These are phyloP conservation scores for Plicaturopsis crispa DNA, from an alignment of 768 basidiomycete species.

Conservation along the genomic window DNA sequence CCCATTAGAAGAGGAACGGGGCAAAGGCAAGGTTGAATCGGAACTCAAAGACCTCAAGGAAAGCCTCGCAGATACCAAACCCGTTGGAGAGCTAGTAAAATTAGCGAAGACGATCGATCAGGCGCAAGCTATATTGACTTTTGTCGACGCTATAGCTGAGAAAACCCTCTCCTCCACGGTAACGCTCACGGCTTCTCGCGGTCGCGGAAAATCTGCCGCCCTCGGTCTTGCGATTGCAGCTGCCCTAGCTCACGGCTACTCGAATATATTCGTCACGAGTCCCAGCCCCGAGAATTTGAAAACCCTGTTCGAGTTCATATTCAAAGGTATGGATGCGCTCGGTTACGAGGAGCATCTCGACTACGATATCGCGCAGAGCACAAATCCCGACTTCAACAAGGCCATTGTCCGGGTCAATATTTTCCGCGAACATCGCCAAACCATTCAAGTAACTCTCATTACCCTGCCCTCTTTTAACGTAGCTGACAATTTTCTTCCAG, in stretches of 20 bases:
- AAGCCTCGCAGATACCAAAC: constrained; percentile 68
- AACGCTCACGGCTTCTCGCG: constrained; percentile 89
- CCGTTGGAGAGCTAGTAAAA: constrained; percentile 82
- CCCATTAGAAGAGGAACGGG: constrained; percentile 44
- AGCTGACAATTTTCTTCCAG: constrained; percentile 32
- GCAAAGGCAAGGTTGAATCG: constrained; percentile 43
- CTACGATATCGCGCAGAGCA: constrained; percentile 93
- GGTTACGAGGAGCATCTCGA: constrained; percentile 98
- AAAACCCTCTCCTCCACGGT: constrained; percentile 94
- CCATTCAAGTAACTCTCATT: constrained; percentile 65
- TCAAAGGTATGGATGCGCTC: constrained; percentile 90
- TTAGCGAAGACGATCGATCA: constrained; percentile 92
- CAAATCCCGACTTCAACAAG: constrained; percentile 91
- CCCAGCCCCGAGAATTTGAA: constrained; percentile 97
- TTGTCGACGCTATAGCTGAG: constrained; percentile 88
- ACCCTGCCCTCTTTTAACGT: background rate
- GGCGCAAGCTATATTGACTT: constrained; percentile 88
- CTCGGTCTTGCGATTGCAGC: constrained; percentile 93
- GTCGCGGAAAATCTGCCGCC: constrained; percentile 94
- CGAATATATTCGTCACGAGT: constrained; percentile 96
- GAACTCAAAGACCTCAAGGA: constrained; percentile 78
- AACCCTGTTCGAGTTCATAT: constrained; percentile 96
- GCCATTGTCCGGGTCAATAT: constrained; percentile 94
- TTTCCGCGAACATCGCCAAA: constrained; percentile 90
- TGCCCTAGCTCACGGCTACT: constrained; percentile 88